These are phyloP conservation scores for Claviceps monticola DNA, from an alignment of 2,329 filamentous ascomycete genomes.

Conservation along the genomic window DNA sequence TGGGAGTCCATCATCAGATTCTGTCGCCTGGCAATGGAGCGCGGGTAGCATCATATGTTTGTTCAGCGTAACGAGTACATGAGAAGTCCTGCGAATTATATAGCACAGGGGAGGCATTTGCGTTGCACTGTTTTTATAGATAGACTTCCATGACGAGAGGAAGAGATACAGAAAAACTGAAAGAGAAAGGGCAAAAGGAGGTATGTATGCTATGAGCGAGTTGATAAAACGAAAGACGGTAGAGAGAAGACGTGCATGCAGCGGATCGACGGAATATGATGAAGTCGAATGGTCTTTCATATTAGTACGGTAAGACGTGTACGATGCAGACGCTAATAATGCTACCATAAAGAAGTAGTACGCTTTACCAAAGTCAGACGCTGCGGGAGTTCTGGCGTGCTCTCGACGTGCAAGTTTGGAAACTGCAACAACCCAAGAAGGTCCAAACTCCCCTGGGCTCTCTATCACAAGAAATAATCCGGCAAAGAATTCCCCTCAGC, in stretches of 20 bases:
- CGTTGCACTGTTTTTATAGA: neutral
- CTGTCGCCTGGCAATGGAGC: neutral
- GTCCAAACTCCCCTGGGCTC: too few relatives aligned
- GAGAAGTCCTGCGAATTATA: slow-evolving; percentile 8
- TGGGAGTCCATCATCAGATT: slow-evolving; percentile 1
- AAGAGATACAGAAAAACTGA: neutral
- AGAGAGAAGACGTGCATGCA: neutral
- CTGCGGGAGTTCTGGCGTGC: too few relatives aligned
- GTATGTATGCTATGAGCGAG: neutral
- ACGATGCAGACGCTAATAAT: too few relatives aligned
- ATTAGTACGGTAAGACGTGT: neutral
- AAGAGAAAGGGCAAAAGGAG: neutral
- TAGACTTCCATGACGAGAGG: neutral
- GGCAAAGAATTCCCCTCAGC: slow-evolving; percentile 49
- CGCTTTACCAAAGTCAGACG: too few relatives aligned
- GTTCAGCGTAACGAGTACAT: slow-evolving; percentile 10
- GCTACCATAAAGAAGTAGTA: too few relatives aligned
- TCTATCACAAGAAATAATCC: slow-evolving; percentile 52
- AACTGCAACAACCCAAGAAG: too few relatives aligned
- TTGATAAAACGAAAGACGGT: neutral
- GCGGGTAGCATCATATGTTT: slow-evolving; percentile 2
- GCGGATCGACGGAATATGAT: neutral
- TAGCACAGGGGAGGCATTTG: neutral
- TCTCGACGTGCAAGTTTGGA: too few relatives aligned
- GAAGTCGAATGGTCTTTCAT: neutral